Percentiles rank a stretch among this genome's conserved stretches.
Evolutionary conservation across 345 rosid genomes (phyloP).

Genomic region (Streptanthus diversifolius): DNA sequence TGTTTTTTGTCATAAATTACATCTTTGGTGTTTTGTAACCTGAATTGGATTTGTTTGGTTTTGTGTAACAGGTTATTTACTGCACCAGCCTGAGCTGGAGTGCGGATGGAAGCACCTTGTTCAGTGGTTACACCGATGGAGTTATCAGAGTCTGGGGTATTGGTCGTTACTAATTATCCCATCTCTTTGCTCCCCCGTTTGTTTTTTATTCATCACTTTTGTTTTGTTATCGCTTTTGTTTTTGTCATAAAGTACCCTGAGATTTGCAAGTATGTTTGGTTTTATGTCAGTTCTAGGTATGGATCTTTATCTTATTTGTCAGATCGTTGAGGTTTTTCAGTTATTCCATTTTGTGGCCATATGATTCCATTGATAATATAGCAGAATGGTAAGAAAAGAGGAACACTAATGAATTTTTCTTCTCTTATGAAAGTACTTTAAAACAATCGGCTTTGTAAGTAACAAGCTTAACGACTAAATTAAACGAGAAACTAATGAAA

Average conservation of each 20-base stretch:
- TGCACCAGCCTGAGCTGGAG: conserved; percentile 97
- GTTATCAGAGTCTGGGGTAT: conserved; percentile 97
- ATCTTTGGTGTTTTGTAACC: background rate
- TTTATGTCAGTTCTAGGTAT: conserved; percentile 24
- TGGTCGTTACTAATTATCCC: conserved; percentile 55
- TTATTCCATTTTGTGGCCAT: background rate
- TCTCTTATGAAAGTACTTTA: background rate
- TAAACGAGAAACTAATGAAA: background rate
- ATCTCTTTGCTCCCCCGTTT: background rate
- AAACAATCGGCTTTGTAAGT: background rate
- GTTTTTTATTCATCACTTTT: conserved; percentile 18
- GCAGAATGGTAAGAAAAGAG: background rate
- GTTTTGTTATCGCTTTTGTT: background rate
- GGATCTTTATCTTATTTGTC: background rate
- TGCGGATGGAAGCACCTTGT: conserved; percentile 85
- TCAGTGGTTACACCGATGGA: conserved; percentile 94
- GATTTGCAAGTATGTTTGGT: conserved; percentile 26
- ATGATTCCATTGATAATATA: background rate
- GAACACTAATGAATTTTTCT: background rate
- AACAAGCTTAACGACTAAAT: background rate
- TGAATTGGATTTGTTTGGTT: background rate
- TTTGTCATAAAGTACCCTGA: conserved; percentile 26
- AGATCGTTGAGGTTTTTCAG: background rate
- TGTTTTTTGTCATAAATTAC: too few relatives aligned
- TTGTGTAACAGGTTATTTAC: conserved; percentile 59